These are phyloP conservation scores for Coelastrella sp. DNA, from an alignment of 139 green algal species.

Conservation along the genomic window DNA sequence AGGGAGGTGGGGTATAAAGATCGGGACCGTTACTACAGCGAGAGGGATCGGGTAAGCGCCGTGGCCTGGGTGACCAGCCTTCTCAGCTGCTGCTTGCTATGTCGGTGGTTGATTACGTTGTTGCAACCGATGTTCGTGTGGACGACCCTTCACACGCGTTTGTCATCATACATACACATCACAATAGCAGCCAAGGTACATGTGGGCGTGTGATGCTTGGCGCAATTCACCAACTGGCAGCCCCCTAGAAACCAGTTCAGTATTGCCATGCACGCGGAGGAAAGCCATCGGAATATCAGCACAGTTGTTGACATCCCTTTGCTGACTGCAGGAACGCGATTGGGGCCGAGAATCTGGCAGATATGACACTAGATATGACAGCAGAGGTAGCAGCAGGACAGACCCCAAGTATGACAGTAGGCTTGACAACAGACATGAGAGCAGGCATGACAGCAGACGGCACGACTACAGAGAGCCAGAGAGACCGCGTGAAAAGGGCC, in stretches of 20 bases:
- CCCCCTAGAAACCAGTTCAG: no score
- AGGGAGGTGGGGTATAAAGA: constrained; percentile 36
- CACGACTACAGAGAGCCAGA: constrained; percentile 41
- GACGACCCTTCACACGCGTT: no score
- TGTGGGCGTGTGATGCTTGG: no score
- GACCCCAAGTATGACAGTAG: constrained; percentile 15
- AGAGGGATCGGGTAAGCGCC: constrained; percentile 37
- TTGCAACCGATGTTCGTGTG: neutral
- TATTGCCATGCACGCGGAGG: no score
- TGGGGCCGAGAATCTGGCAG: neutral
- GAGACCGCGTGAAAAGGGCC: constrained; percentile 21
- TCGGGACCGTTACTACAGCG: constrained; percentile 26
- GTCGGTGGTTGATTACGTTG: neutral
- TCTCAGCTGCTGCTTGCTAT: no score
- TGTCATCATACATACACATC: no score
- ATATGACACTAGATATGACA: neutral
- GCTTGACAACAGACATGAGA: neutral
- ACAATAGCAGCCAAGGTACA: no score
- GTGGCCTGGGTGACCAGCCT: neutral
- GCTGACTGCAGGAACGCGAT: constrained; percentile 9
- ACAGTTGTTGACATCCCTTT: neutral
- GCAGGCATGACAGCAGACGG: constrained; percentile 38
- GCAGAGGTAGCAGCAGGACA: constrained; percentile 2
- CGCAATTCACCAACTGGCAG: no score
- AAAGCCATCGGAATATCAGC: no score